These are phyloP conservation scores for Pyricularia pennisetigena DNA, from an alignment of 2,329 filamentous ascomycete genomes.

Conservation along the genomic window DNA sequence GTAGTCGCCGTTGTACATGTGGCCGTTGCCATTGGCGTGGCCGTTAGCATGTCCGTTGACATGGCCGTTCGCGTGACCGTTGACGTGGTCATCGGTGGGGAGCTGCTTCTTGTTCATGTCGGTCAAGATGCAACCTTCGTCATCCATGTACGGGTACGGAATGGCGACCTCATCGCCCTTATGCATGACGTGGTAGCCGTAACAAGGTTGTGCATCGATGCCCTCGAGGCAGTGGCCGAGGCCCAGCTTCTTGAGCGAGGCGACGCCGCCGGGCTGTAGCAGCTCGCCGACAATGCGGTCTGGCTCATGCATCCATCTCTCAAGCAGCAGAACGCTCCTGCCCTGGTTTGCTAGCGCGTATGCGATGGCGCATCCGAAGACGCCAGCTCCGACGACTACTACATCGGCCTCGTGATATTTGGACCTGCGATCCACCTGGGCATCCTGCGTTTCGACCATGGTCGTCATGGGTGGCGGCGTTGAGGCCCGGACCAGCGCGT, in stretches of 20 bases:
- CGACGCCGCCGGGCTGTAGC: slow-evolving; percentile 83
- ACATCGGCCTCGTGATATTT: slow-evolving; percentile 64
- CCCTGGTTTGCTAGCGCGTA: slow-evolving; percentile 81
- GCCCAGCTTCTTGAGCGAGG: slow-evolving; percentile 71
- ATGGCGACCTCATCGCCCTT: slow-evolving; percentile 64
- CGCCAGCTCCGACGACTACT: slow-evolving; percentile 83
- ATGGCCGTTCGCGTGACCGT: slow-evolving; percentile 10
- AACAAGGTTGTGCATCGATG: slow-evolving; percentile 76
- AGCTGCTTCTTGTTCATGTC: slow-evolving; percentile 7
- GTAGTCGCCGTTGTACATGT: slow-evolving; percentile 16
- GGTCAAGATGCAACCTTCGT: slow-evolving; percentile 26
- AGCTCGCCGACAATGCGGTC: slow-evolving; percentile 95
- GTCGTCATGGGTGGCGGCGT: slow-evolving; percentile 4
- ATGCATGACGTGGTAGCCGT: slow-evolving; percentile 84
- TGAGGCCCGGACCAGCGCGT: background rate
- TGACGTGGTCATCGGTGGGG: slow-evolving; percentile 10
- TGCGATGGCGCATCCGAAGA: slow-evolving; percentile 81
- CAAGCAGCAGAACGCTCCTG: slow-evolving; percentile 80
- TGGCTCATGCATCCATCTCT: slow-evolving; percentile 82
- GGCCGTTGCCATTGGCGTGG: slow-evolving; percentile 10
- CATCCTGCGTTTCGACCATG: slow-evolving; percentile 4
- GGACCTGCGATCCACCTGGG: slow-evolving; percentile 30
- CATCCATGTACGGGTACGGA: slow-evolving; percentile 62
- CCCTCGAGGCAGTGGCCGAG: slow-evolving; percentile 73
- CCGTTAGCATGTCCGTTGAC: slow-evolving; percentile 9